Percentiles rank a stretch among this genome's conserved stretches.
Evolutionary conservation across 108 stramenopile genomes (phyloP).

Genomic region (Cyclostephanos invisitatus): DNA sequence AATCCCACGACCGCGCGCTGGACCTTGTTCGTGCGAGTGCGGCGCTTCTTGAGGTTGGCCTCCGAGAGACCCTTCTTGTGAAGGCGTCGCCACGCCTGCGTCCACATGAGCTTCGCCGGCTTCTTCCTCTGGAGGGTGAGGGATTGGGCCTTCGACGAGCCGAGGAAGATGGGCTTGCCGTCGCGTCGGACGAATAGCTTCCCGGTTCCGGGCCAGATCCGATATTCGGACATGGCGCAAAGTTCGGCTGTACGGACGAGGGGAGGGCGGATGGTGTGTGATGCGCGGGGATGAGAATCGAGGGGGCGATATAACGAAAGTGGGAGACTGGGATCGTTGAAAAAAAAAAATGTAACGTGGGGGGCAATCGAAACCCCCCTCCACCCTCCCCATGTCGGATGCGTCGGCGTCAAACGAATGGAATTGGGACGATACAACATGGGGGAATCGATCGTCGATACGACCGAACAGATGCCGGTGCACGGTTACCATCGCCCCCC

Average conservation of each 20-base stretch:
- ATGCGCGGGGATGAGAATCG: neutral
- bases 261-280: neutral
- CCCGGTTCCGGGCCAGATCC: constrained; percentile 99
- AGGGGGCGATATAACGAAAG: too few relatives aligned
- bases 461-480: neutral
- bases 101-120: constrained; percentile 99
- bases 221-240: constrained; percentile 98
- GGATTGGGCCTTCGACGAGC: constrained; percentile 93
- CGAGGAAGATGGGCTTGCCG: constrained; percentile 95
- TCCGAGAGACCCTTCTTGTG: constrained; percentile 99
- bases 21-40: constrained; percentile 90
- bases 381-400: too few relatives aligned
- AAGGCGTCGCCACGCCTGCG: constrained; percentile 98
- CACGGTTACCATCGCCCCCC: too few relatives aligned
- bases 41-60: constrained; percentile 88
- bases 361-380: too few relatives aligned
- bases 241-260: constrained; percentile 75
- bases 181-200: constrained; percentile 98
- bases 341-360: too few relatives aligned
- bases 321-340: neutral
- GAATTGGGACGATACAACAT: too few relatives aligned
- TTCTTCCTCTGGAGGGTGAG: constrained; percentile 97
- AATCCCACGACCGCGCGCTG: constrained; percentile 97
- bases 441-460: too few relatives aligned
- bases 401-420: too few relatives aligned